phyloP scores from a whole-genome alignment of 78 protist species.

The Corallochytrium limacisporum region DNA sequence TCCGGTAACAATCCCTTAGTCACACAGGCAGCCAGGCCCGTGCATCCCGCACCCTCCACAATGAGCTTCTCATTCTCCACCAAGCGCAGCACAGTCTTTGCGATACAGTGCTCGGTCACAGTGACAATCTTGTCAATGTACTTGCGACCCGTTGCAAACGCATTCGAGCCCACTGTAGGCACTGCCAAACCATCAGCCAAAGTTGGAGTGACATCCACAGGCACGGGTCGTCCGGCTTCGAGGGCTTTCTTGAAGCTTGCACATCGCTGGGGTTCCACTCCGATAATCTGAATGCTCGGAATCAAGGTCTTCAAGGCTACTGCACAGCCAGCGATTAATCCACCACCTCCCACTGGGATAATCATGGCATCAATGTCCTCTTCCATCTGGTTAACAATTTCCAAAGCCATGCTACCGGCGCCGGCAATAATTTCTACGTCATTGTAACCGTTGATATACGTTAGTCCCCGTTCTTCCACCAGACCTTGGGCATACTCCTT shows the following conservation, averaged over 20 bases:
- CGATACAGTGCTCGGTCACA: conserved; percentile 28
- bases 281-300: conserved; percentile 20
- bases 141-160: conserved; percentile 10
- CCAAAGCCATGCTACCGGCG: conserved; percentile 55
- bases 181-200: conserved; percentile 69
- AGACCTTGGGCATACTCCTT: background rate
- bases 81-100: conserved; percentile 44
- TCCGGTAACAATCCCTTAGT: background rate
- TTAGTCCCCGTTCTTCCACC: background rate
- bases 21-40: conserved; percentile 39
- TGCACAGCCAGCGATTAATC: conserved; percentile 60
- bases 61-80: conserved; percentile 34
- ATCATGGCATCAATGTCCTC: conserved; percentile 47
- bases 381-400: conserved; percentile 44
- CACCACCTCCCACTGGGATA: conserved; percentile 65
- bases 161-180: conserved; percentile 24
- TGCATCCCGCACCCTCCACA: conserved; percentile 42
- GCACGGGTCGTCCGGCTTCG: conserved; percentile 30
- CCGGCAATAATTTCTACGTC: conserved; percentile 49
- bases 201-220: conserved; percentile 3
- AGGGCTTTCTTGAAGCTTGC: conserved; percentile 26
- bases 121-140: conserved; percentile 16
- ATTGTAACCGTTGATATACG: conserved; percentile 54
- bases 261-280: conserved; percentile 47
- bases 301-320: conserved; percentile 37